A percentile compares a stretch with the other conserved stretches of the same genome.
Evolutionary conservation across 1,284 basidiomycete species (phyloP).

Genomic region (Ustilago vetiveriae): DNA sequence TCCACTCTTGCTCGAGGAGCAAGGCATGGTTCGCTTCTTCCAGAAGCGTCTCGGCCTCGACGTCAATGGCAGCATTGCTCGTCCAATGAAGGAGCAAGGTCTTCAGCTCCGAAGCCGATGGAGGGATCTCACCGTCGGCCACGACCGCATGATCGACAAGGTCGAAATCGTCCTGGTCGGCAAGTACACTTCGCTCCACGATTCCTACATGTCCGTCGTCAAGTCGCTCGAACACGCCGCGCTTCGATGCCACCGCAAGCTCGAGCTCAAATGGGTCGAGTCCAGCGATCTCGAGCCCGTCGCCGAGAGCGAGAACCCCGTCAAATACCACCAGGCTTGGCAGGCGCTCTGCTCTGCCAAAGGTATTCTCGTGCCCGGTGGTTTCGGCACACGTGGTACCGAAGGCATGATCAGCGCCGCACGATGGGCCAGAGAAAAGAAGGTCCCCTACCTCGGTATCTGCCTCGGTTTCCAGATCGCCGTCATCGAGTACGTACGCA

Average conservation of each 20-base stretch:
- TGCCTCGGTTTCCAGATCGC: conserved; percentile 98
- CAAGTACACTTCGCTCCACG: conserved; percentile 96
- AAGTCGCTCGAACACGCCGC: conserved; percentile 98
- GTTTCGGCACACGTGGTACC: conserved; percentile 90
- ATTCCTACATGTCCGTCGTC: conserved; percentile 98
- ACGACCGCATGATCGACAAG: conserved; percentile 89
- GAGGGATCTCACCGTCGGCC: conserved; percentile 83
- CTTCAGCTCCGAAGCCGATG: conserved; percentile 77
- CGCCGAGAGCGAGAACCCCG: conserved; percentile 81
- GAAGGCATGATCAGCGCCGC: conserved; percentile 98
- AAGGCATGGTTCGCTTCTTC: conserved; percentile 88
- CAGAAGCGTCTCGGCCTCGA: conserved; percentile 81
- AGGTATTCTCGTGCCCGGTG: conserved; percentile 75
- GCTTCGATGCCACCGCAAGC: conserved; percentile 84
- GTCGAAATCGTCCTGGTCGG: conserved; percentile 93
- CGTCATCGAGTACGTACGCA: conserved; percentile 92
- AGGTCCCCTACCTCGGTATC: conserved; percentile 93
- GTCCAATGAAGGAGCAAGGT: conserved; percentile 75
- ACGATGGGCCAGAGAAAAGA: conserved; percentile 94
- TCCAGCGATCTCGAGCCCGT: conserved; percentile 90
- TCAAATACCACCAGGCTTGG: conserved; percentile 96
- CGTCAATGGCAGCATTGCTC: conserved; percentile 72
- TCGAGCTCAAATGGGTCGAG: conserved; percentile 79
- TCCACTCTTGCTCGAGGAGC: conserved; percentile 88
- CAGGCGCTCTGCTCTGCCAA: conserved; percentile 84